Conservation (phyloP, 2,329 filamentous ascomycete species). For the Microsporum canis region DNA sequence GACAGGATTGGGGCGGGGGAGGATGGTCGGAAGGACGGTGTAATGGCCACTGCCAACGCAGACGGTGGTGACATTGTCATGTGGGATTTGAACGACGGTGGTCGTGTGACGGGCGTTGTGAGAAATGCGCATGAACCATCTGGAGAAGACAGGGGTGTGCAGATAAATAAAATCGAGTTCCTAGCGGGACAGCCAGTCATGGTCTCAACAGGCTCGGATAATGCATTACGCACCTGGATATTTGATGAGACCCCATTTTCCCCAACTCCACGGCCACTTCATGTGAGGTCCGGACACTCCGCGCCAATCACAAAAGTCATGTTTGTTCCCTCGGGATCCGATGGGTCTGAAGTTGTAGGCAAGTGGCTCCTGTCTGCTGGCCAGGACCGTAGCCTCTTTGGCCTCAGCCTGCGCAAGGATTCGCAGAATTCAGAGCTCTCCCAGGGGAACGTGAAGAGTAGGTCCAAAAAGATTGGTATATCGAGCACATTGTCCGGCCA, state of each 20-base stretch:
- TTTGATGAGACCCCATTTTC: constrained; percentile 89
- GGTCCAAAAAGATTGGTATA: constrained; percentile 58
- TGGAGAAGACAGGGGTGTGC: constrained; percentile 49
- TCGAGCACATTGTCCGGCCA: constrained; percentile 14
- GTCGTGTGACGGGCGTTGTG: constrained; percentile 73
- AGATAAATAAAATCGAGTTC: constrained; percentile 81
- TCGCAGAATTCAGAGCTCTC: constrained; percentile 89
- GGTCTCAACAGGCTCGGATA: constrained; percentile 82
- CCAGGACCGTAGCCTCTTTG: constrained; percentile 85
- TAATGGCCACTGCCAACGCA: constrained; percentile 82
- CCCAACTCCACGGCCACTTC: constrained; percentile 70
- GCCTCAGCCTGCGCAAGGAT: constrained; percentile 87
- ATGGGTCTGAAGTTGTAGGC: constrained; percentile 74
- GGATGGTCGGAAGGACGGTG: constrained; percentile 72
- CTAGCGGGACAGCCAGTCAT: constrained; percentile 79
- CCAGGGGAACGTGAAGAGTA: constrained; percentile 77
- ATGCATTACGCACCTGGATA: constrained; percentile 91
- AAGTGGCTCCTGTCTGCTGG: constrained; percentile 93
- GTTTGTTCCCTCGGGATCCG: constrained; percentile 79
- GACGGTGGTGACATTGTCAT: constrained; percentile 80
- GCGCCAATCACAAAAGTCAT: constrained; percentile 70
- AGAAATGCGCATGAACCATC: constrained; percentile 67
- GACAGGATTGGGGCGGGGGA: constrained; percentile 81
- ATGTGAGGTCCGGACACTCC: constrained; percentile 78
- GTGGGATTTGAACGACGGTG: constrained; percentile 89